Evolutionary conservation across 2,329 filamentous ascomycete species (phyloP), one percentile per base, ranked within the genome.

Genomic region (Penicillium sp.): DNA sequence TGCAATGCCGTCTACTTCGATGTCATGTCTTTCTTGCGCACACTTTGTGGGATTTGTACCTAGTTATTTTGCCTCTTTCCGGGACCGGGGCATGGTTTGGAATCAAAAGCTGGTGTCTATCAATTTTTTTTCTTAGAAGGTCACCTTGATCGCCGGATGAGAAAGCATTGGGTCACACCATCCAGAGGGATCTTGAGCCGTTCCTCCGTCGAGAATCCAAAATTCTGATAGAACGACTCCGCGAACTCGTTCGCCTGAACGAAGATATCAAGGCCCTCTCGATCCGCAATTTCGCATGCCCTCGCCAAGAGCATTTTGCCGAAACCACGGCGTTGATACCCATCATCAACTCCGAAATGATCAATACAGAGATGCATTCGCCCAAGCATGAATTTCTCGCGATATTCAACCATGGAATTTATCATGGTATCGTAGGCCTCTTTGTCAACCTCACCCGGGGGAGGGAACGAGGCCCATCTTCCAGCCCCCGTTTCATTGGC

Each of bases 11-110:
- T 10, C 11, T 25, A 38, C 5, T 5, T 37, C 22, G 28, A 37
- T 37, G 15, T 25, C 49, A 25, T 41, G 55, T 51, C 52, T 62
- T 41, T 57, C 41, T 60, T 62, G 59, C 50, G 62, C 54, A 59
- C 47, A 47, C 62, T 58, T 45, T 50, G 47, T 54, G 60, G 56
- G 55, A 55, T 58, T 58, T 54, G 65, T 67, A 67, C 34, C 65
- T 65, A 68, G 42, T 58, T 56, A 39, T 53, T 60, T 59, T 53
- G 31, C 53, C 55, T 41, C 22, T 52, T 51, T 41, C 25, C 28
- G 17, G 54, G 62, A 54, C 60, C 55, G 64, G 65, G 63, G 65
- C 63, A 66, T 65, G 62, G 61, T 49, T 60, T 58, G 63, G 59
- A 61, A 61, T 62, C 58, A 65, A 68, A 68, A 68, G 61, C 64